A percentile compares a stretch with the other conserved stretches of the same genome.
Evolutionary conservation across 495 filamentous ascomycete species (phyloP).

Genomic region (Chaetomium cochliodes): DNA sequence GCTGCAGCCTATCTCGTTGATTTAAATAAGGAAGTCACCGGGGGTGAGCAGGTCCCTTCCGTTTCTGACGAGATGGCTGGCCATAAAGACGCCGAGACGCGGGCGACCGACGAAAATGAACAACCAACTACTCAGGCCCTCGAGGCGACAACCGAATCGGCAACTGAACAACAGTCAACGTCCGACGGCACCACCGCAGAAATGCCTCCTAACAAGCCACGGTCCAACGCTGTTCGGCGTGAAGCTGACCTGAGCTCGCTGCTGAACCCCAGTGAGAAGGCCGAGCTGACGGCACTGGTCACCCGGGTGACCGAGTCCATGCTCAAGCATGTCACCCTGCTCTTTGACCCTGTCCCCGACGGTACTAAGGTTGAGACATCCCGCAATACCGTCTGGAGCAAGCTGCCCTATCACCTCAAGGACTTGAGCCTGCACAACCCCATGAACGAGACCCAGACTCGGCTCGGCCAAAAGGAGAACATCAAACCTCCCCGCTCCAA

Average conservation of each 20-base stretch:
- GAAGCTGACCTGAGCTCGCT: slow-evolving; percentile 38
- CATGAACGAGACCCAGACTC: slow-evolving; percentile 4
- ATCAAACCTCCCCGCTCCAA: slow-evolving; percentile 25
- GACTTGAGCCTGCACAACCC: slow-evolving; percentile 34
- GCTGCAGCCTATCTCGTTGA: not conserved
- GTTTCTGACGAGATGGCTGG: slow-evolving; percentile 3
- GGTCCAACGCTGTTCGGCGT: slow-evolving; percentile 29
- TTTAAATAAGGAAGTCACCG: slow-evolving; percentile 3
- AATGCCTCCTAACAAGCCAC: slow-evolving; percentile 31
- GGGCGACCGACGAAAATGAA: not conserved
- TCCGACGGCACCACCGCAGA: slow-evolving; percentile 24
- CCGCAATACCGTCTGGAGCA: slow-evolving; percentile 33
- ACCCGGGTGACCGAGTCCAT: slow-evolving; percentile 49
- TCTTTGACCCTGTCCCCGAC: slow-evolving; percentile 44
- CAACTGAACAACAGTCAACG: slow-evolving; percentile 8
- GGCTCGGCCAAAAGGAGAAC: slow-evolving; percentile 30
- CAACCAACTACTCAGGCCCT: not conserved
- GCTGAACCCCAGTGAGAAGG: slow-evolving; percentile 33
- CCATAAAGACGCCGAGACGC: slow-evolving; percentile 5
- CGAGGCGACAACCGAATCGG: slow-evolving; percentile 12
- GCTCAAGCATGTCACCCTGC: slow-evolving; percentile 45
- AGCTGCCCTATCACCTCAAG: slow-evolving; percentile 35
- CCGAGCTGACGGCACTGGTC: slow-evolving; percentile 40
- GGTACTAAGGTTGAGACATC: slow-evolving; percentile 24
- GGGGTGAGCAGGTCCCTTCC: slow-evolving; percentile 10